Base-by-base conservation (phyloP, 108 stramenopile species). In the Skeletonema marinoi region DNA sequence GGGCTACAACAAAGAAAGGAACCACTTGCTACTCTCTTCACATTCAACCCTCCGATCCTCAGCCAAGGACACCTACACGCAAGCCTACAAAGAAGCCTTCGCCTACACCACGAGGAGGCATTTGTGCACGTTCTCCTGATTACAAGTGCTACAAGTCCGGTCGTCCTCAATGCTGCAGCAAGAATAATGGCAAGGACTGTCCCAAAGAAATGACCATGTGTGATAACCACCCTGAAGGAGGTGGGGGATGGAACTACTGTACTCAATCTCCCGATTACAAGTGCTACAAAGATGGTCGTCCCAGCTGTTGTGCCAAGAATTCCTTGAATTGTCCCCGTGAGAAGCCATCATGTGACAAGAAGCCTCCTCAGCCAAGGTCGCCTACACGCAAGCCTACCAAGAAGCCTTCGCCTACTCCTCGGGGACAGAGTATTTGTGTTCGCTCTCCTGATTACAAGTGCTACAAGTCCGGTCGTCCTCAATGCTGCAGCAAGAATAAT, bases 111-210 rank as follows among this genome's bases (percentile, higher is more conserved):
- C 12, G 65, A 41, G 11, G 12, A 21, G 10, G 36, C 4, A 41
- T 41, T 30, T 65, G 65, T 14, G 16, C 1, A 6, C 30, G 19
- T 35, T 21, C 65, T 42, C 65, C 65, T 19, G 65, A 65, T 42
- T 65, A 65, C 39, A 8, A 38, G 4, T 65, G 65, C 65, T 65
- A 65, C 65, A 19, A 65, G 10, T 14, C 38, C 30, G 65, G 65
- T 7, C 30, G 65, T 21, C 65, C 65, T 21, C 36, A 21, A 13
- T 67, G 66, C 66, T 62, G 61, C 7, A 19, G 19, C 19, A 6
- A 62, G 14, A 38, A 62, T 16, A 8, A n/a, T 32, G 35, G 36
- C 32, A 32, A 32, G 16, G 61, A 62, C 19, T 62, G 61, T 3
- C 61, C 61, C 36, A n/a, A 29, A 0, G 14, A 36, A 4, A 32